These are phyloP conservation scores for Fusarium irregulare DNA, from an alignment of 2,329 filamentous ascomycete species.

Conservation along the genomic window DNA sequence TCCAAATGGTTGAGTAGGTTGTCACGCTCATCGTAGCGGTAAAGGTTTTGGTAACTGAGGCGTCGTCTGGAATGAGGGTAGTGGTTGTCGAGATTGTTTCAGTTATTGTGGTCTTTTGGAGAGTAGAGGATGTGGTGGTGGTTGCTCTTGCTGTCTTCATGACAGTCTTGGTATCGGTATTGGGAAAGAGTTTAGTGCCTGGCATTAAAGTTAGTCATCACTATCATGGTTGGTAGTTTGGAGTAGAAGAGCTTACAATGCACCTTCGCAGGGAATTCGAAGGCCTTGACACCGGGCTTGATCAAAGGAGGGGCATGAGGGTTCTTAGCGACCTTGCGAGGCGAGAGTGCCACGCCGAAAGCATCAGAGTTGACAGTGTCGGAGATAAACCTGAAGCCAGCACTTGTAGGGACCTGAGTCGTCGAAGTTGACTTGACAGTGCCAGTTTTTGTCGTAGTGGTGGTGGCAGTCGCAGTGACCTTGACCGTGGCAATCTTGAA, in stretches of 20 bases:
- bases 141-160: neutral
- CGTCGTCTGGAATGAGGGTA: conserved; percentile 12
- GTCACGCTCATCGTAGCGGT: conserved; percentile 5
- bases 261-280: conserved; percentile 1
- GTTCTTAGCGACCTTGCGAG: neutral
- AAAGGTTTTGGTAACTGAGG: conserved; percentile 1
- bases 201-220: fast-evolving
- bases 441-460: conserved; percentile 2
- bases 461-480: conserved; percentile 9
- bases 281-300: conserved; percentile 10
- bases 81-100: conserved; percentile 1
- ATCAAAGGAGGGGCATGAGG: neutral
- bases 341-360: neutral
- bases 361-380: conserved; percentile 6
- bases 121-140: neutral
- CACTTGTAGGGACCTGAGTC: conserved; percentile 5
- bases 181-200: conserved; percentile 1
- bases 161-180: neutral
- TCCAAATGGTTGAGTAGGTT: conserved; percentile 6
- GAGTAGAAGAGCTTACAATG: neutral
- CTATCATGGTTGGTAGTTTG: fast-evolving
- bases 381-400: neutral
- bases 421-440: conserved; percentile 7
- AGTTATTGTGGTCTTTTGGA: neutral
- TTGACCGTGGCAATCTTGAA: conserved; percentile 14